Percentiles rank a stretch among this genome's conserved stretches.
Evolutionary conservation across 495 filamentous ascomycete species (phyloP).

Genomic region (Penicillium paradoxum): DNA sequence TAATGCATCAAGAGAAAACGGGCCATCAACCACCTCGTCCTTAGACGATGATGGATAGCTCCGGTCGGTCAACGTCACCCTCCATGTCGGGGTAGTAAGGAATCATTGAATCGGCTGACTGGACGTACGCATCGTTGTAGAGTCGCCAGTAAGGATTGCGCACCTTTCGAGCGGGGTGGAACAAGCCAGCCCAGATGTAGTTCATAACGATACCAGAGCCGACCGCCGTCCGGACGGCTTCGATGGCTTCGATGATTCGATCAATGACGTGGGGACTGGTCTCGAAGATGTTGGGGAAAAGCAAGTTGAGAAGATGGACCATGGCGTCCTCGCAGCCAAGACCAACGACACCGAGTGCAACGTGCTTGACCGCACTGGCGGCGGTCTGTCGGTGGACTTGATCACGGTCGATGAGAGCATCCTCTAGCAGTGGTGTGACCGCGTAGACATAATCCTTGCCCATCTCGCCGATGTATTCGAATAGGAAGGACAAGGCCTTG

Average conservation of each 20-base stretch:
- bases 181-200: constrained; percentile 95
- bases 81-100: constrained; percentile 88
- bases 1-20: constrained; percentile 19
- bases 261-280: constrained; percentile 98
- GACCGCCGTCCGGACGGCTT: constrained; percentile 91
- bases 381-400: constrained; percentile 98
- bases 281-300: constrained; percentile 97
- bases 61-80: constrained; percentile 69
- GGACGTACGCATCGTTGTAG: constrained; percentile 97
- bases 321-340: constrained; percentile 98
- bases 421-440: constrained; percentile 93
- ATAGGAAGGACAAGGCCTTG: constrained; percentile 94
- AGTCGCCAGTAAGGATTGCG: constrained; percentile 88
- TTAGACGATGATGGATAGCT: constrained; percentile 81
- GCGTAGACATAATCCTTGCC: constrained; percentile 99
- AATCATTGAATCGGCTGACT: constrained; percentile 87
- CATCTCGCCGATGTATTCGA: constrained; percentile 99
- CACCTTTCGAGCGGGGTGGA: constrained; percentile 94
- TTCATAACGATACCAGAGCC: constrained; percentile 90
- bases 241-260: constrained; percentile 92
- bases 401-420: constrained; percentile 95
- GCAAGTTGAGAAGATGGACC: constrained; percentile 92
- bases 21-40: constrained; percentile 13
- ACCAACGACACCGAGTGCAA: constrained; percentile 92
- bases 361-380: constrained; percentile 92